Evolutionary conservation across 495 filamentous ascomycete species (phyloP).

Genomic region (Hypoxylon subgilvum): DNA sequence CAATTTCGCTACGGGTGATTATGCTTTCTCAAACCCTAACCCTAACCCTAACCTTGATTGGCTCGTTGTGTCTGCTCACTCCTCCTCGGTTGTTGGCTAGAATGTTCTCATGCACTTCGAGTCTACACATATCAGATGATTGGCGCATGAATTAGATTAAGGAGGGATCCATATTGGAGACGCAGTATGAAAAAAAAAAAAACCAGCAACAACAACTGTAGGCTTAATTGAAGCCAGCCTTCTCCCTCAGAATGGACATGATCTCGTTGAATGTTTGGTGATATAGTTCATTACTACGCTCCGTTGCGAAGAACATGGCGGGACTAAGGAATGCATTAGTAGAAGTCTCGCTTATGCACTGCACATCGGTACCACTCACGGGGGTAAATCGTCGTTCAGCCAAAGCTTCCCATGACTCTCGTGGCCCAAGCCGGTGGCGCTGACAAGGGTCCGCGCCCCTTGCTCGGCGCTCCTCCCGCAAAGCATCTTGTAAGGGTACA

Average conservation of each 20-base stretch:
- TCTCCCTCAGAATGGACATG: conserved; percentile 11
- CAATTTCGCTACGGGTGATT: neutral
- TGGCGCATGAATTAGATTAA: too few relatives aligned
- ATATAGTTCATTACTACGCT: conserved; percentile 12
- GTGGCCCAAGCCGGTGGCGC: conserved; percentile 53
- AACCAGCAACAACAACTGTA: too few relatives aligned
- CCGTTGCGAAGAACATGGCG: conserved; percentile 7
- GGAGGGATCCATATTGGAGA: too few relatives aligned
- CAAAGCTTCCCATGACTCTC: conserved; percentile 61
- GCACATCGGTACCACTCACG: conserved; percentile 14
- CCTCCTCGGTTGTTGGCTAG: too few relatives aligned
- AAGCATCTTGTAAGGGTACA: conserved; percentile 48
- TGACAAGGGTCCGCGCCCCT: conserved; percentile 59
- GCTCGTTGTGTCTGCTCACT: too few relatives aligned
- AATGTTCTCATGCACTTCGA: too few relatives aligned
- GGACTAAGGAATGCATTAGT: too few relatives aligned
- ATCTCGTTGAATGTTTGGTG: conserved; percentile 27
- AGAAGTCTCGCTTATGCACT: too few relatives aligned
- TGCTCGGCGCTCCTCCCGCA: conserved; percentile 58
- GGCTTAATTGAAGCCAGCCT: neutral
- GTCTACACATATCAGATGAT: too few relatives aligned
- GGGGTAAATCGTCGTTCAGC: conserved; percentile 41
- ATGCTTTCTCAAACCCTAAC: neutral
- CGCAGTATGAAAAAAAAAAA: too few relatives aligned
- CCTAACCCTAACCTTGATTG: too few relatives aligned